Conservation (phyloP, 139 green algal genomes). For the Yamagishiella unicocca region DNA sequence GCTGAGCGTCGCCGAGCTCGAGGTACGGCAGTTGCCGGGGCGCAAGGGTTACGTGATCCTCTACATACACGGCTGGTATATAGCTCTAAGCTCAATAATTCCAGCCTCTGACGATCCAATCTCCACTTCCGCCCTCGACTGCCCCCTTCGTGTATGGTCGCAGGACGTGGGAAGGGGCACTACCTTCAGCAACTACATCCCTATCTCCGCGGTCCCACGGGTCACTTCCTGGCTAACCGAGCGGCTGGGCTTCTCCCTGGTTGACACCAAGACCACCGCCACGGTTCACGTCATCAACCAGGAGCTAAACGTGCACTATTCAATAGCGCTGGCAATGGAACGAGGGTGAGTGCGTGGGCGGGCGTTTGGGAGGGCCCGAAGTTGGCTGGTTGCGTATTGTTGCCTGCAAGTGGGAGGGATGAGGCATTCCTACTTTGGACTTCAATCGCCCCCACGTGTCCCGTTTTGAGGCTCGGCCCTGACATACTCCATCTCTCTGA, state of each 20-base stretch:
- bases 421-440: no score
- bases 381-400: not conserved
- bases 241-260: not conserved
- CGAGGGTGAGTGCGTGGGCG: not conserved
- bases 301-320: constrained; percentile 17
- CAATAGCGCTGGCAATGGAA: not conserved
- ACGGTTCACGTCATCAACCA: constrained; percentile 1
- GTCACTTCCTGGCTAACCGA: not conserved
- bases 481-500: no score
- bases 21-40: not conserved
- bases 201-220: not conserved
- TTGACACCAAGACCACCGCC: not conserved
- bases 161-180: no score
- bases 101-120: no score
- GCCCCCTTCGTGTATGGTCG: no score
- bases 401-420: no score
- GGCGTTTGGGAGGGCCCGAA: not conserved
- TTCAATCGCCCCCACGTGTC: no score
- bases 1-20: not conserved
- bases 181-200: not conserved
- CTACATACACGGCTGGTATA: no score
- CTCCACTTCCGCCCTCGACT: no score
- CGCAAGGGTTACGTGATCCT: no score
- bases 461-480: no score
- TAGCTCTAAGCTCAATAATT: no score